Evolutionary conservation across 176 grass and related monocot genomes (phyloP).

Genomic region (Hyparrhenia diplandra): DNA sequence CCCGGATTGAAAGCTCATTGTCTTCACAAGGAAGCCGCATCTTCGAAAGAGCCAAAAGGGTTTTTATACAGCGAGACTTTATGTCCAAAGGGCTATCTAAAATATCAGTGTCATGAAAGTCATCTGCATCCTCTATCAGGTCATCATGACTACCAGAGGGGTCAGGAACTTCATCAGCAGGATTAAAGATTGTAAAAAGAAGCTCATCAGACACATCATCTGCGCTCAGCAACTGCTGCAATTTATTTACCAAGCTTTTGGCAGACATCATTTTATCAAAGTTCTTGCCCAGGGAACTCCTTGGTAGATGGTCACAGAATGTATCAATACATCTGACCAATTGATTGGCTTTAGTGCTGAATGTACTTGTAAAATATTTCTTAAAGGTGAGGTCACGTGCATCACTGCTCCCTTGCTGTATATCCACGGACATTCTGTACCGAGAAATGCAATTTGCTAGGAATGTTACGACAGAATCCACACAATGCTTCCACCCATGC

Average conservation of each 20-base stretch:
- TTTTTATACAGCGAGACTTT: slow-evolving; percentile 56
- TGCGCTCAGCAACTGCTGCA: slow-evolving; percentile 33
- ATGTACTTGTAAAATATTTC: slow-evolving; percentile 42
- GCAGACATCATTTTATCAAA: slow-evolving; percentile 43
- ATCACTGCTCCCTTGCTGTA: slow-evolving; percentile 13
- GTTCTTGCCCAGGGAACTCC: slow-evolving; percentile 33
- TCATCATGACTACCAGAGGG: slow-evolving; percentile 32
- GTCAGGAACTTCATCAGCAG: slow-evolving; percentile 29
- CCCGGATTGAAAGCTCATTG: slow-evolving; percentile 36
- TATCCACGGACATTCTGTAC: slow-evolving; percentile 37
- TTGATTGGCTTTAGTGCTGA: slow-evolving; percentile 33
- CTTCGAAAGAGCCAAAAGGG: slow-evolving; percentile 40
- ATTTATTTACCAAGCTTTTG: slow-evolving; percentile 38
- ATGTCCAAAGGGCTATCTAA: slow-evolving; percentile 43
- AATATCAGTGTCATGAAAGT: slow-evolving; percentile 27
- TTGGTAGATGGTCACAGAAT: slow-evolving; percentile 56
- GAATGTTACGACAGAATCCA: slow-evolving; percentile 50
- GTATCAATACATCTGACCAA: slow-evolving; percentile 38
- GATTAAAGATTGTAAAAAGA: slow-evolving; percentile 47
- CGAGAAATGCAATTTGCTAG: slow-evolving; percentile 40
- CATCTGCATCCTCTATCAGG: slow-evolving; percentile 30
- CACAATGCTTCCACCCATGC: slow-evolving; percentile 48
- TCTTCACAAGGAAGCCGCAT: slow-evolving; percentile 53
- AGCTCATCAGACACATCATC: slow-evolving; percentile 43
- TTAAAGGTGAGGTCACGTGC: slow-evolving; percentile 27